Evolutionary conservation across 768 basidiomycete genomes (phyloP).

Genomic region (Suillus decipiens): DNA sequence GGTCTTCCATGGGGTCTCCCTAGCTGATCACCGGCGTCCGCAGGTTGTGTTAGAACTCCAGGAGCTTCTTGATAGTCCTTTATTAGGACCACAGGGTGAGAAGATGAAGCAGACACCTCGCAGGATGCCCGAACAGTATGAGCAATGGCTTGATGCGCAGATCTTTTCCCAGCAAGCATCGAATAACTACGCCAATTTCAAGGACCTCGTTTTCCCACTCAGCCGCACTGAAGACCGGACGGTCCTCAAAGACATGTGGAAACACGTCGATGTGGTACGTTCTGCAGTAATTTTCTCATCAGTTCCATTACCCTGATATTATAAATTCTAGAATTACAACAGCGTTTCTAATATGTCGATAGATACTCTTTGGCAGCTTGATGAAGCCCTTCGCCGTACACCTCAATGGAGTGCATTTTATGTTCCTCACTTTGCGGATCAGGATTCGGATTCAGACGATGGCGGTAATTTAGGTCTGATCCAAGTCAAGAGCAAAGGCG

Average conservation of each 20-base stretch:
- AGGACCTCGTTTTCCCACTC: conserved; percentile 60
- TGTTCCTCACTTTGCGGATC: conserved; percentile 23
- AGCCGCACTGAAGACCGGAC: conserved; percentile 50
- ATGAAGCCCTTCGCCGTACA: conserved; percentile 46
- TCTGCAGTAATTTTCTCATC: background rate
- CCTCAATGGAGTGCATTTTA: conserved; percentile 63
- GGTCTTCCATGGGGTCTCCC: background rate
- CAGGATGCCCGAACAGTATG: conserved; percentile 60
- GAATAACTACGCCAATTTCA: conserved; percentile 47
- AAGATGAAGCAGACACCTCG: conserved; percentile 51
- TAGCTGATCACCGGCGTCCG: conserved; percentile 1
- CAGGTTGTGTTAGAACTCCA: conserved; percentile 69
- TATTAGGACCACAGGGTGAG: conserved; percentile 57
- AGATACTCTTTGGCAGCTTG: conserved; percentile 65
- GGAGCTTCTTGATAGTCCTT: conserved; percentile 60
- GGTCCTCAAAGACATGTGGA: conserved; percentile 66
- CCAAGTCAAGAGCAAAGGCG: conserved; percentile 15
- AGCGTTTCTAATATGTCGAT: conserved; percentile 51
- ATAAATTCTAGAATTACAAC: conserved; percentile 59
- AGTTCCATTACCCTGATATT: background rate
- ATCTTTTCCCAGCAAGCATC: conserved; percentile 61
- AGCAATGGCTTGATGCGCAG: conserved; percentile 71
- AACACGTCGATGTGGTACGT: conserved; percentile 57
- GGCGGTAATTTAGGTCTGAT: conserved; percentile 11
- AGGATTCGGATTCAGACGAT: conserved; percentile 27